phyloP scores from a whole-genome alignment of 2,329 filamentous ascomycete species.

The Sclerotinia trifoliorum region DNA sequence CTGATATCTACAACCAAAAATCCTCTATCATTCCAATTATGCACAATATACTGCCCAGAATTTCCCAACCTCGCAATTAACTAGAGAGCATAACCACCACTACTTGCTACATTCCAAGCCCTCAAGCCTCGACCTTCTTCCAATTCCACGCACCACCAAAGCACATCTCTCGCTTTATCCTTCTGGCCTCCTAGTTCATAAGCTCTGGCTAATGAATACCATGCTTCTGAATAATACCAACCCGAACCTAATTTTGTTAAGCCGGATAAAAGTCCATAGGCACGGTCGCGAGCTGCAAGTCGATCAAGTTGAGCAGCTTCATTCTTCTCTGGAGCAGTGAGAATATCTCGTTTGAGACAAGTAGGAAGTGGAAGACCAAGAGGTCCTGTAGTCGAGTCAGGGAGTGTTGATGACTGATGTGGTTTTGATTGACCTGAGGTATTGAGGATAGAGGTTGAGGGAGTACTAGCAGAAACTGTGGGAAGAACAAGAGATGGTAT shows the following conservation, averaged over 20 bases:
- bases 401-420: constrained; percentile 24
- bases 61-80: background rate
- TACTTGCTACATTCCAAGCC: constrained; percentile 70
- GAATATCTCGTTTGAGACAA: constrained; percentile 4
- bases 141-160: constrained; percentile 97
- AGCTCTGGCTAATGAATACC: constrained; percentile 82
- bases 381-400: constrained; percentile 30
- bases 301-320: constrained; percentile 53
- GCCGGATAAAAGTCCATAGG: constrained; percentile 76
- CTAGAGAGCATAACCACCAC: constrained; percentile 47
- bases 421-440: constrained; percentile 24
- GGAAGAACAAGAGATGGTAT: constrained; percentile 39
- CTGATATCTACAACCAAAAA: constrained; percentile 1
- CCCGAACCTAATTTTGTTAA: constrained; percentile 82
- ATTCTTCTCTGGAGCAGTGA: constrained; percentile 22
- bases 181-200: constrained; percentile 84
- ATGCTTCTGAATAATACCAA: constrained; percentile 92
- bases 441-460: constrained; percentile 35
- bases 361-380: constrained; percentile 36
- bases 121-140: constrained; percentile 82
- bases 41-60: background rate
- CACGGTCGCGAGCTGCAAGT: constrained; percentile 85
- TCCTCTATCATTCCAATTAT: background rate
- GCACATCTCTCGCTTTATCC: constrained; percentile 84
- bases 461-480: constrained; percentile 27